These are phyloP conservation scores for Suillus placidus DNA, from an alignment of 768 basidiomycete genomes.

Conservation along the genomic window DNA sequence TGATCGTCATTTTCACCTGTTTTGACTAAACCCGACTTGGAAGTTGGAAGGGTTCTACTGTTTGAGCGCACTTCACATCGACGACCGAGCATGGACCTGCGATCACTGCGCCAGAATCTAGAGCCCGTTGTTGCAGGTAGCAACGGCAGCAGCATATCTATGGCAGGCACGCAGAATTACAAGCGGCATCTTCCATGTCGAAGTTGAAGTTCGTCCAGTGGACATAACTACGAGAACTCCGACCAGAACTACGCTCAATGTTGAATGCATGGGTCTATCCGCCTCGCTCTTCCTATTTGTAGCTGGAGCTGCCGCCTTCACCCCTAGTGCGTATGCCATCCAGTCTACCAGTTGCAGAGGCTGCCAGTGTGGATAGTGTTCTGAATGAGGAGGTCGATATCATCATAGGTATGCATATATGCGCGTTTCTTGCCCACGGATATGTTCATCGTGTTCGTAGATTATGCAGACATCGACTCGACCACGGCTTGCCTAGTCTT, in stretches of 20 bases:
- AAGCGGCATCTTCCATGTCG: background rate
- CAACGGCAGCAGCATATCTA: too few relatives aligned
- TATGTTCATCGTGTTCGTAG: constrained; percentile 32
- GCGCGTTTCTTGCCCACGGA: background rate
- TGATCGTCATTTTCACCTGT: too few relatives aligned
- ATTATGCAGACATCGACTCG: constrained; percentile 68
- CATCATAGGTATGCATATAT: constrained; percentile 42
- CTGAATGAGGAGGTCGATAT: constrained; percentile 18
- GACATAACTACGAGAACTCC: background rate
- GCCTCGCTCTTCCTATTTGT: background rate
- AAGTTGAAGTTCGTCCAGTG: background rate
- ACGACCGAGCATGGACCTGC: too few relatives aligned
- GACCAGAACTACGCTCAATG: background rate
- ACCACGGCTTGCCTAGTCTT: constrained; percentile 75
- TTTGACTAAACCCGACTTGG: too few relatives aligned
- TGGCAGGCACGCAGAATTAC: too few relatives aligned
- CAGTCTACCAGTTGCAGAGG: constrained; percentile 45
- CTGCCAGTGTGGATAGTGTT: constrained; percentile 34
- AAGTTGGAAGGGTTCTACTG: too few relatives aligned
- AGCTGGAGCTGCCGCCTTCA: constrained; percentile 27
- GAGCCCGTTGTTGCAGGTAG: too few relatives aligned
- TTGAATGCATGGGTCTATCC: background rate
- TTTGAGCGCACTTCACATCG: too few relatives aligned
- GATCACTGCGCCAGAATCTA: too few relatives aligned
- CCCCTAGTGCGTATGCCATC: constrained; percentile 41